Conservation (phyloP, 768 basidiomycete species). For the Phlebiopsis flavidoalba region DNA sequence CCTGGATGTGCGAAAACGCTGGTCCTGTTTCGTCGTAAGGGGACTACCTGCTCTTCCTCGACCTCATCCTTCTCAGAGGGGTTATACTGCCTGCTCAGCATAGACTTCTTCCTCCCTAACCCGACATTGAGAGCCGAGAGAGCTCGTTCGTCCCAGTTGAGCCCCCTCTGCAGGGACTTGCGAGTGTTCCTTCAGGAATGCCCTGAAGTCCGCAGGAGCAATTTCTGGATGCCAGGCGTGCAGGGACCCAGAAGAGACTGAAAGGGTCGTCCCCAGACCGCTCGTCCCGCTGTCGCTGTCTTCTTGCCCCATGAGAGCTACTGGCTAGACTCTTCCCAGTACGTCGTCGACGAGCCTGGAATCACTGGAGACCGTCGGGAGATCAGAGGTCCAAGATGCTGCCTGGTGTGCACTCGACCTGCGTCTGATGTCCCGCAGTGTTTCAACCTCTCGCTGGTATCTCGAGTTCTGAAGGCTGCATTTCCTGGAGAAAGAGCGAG, state of each 20-base stretch:
- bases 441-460: constrained; percentile 85
- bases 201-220: constrained; percentile 92
- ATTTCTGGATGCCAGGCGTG: constrained; percentile 95
- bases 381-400: constrained; percentile 87
- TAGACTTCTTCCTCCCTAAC: constrained; percentile 83
- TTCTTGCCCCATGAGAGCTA: constrained; percentile 39
- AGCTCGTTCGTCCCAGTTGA: constrained; percentile 37
- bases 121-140: constrained; percentile 35
- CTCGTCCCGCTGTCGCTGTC: constrained; percentile 30
- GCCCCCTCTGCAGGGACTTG: constrained; percentile 47
- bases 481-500: constrained; percentile 4
- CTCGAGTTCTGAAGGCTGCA: constrained; percentile 81
- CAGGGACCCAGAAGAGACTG: constrained; percentile 98
- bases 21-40: constrained; percentile 63
- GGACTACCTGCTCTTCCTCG: constrained; percentile 61
- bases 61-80: constrained; percentile 69
- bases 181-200: constrained; percentile 92
- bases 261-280: constrained; percentile 69
- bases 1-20: constrained; percentile 62
- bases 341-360: constrained; percentile 31
- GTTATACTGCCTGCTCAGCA: constrained; percentile 92
- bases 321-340: constrained; percentile 40
- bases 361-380: constrained; percentile 65
- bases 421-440: constrained; percentile 75
- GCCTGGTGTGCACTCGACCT: constrained; percentile 81